Percentiles rank a stretch among this genome's conserved stretches.
Conservation (phyloP, 2,329 filamentous ascomycete species). For the Colletotrichum falcatum region DNA sequence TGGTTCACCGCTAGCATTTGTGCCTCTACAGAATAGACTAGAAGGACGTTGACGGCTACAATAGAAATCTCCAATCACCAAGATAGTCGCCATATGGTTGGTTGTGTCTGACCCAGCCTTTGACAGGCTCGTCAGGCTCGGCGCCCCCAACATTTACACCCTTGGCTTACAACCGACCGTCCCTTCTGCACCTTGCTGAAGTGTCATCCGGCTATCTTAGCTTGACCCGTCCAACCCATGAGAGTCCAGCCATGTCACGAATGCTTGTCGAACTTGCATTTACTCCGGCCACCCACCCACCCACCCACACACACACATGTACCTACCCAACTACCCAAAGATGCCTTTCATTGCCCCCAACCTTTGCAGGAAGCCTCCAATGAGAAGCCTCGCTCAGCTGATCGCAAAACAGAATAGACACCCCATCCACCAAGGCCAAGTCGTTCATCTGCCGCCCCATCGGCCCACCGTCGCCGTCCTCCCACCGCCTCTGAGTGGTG, state of each 20-base stretch:
- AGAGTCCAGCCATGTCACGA: conserved; percentile 19
- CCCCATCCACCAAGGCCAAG: conserved; percentile 18
- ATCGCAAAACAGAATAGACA: conserved; percentile 24
- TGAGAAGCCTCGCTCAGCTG: conserved; percentile 28
- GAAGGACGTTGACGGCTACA: background rate
- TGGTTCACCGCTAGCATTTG: background rate
- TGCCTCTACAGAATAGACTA: background rate
- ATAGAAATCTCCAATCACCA: background rate
- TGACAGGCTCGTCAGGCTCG: background rate
- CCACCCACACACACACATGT: background rate
- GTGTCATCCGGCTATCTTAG: conserved; percentile 2
- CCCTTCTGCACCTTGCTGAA: background rate
- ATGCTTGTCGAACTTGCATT: conserved; percentile 30
- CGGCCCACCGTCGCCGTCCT: conserved; percentile 28
- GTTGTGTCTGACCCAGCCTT: background rate
- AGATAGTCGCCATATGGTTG: background rate
- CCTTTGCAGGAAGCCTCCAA: conserved; percentile 33
- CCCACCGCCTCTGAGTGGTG: conserved; percentile 38
- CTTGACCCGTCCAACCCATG: conserved; percentile 16
- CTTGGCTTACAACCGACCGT: background rate
- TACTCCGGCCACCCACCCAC: conserved; percentile 17
- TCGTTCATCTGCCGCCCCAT: conserved; percentile 34
- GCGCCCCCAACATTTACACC: background rate
- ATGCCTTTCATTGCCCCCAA: conserved; percentile 27
- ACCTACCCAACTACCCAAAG: conserved; percentile 8